Percentiles rank a stretch among this genome's conserved stretches.
phyloP scores from a whole-genome alignment of 2,329 filamentous ascomycete species.

The Fusarium odoratissimum region DNA sequence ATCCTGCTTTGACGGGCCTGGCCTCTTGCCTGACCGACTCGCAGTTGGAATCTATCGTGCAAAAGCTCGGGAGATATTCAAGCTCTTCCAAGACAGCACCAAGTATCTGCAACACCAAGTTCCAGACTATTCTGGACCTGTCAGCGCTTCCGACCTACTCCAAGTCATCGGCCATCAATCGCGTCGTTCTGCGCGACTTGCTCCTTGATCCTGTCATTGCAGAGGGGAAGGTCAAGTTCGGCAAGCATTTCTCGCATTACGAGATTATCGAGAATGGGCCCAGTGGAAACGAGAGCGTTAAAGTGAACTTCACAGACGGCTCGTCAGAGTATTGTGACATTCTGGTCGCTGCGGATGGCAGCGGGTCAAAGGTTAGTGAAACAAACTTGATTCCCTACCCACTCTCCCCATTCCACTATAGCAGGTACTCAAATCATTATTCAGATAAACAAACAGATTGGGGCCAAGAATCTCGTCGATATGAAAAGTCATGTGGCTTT shows the following conservation, averaged over 20 bases:
- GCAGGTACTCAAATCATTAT: not conserved
- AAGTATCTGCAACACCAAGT: not conserved
- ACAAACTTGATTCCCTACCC: too few relatives aligned
- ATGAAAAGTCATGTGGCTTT: not conserved
- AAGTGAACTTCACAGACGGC: not conserved
- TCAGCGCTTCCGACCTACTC: not conserved
- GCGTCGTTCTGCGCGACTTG: not conserved
- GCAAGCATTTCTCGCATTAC: not conserved
- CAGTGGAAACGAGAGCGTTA: accelerated
- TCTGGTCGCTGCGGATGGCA: not conserved
- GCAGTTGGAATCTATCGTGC: not conserved
- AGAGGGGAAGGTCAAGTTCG: not conserved
- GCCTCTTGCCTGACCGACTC: not conserved
- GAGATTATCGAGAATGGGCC: not conserved
- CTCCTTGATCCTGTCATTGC: not conserved
- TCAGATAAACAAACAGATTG: not conserved
- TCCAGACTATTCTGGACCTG: not conserved
- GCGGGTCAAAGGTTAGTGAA: not conserved
- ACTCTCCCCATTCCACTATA: too few relatives aligned
- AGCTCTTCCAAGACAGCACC: not conserved
- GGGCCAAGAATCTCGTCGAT: not conserved
- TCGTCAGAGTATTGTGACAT: not conserved
- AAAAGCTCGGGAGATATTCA: not conserved
- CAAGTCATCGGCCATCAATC: not conserved
- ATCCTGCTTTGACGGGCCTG: not conserved